These are phyloP conservation scores for Pseudocercospora fuligena DNA, from an alignment of 2,329 filamentous ascomycete species.

Conservation along the genomic window DNA sequence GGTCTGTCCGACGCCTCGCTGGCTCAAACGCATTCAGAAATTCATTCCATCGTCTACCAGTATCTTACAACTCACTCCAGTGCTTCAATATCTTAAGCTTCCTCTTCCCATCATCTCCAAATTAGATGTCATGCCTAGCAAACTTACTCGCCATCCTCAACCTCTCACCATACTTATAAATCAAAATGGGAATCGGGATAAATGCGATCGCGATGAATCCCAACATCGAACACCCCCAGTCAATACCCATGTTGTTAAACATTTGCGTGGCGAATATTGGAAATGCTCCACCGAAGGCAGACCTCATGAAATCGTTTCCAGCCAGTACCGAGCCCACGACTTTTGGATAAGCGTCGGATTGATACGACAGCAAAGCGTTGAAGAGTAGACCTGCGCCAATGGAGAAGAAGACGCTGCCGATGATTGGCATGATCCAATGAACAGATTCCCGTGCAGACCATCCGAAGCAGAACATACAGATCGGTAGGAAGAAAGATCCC, in stretches of 20 bases:
- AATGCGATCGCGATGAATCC: slow-evolving; percentile 45
- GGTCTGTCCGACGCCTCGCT: not conserved
- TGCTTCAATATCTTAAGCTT: not conserved
- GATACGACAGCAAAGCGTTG: slow-evolving; percentile 50
- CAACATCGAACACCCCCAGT: slow-evolving; percentile 44
- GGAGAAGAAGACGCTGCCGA: slow-evolving; percentile 38
- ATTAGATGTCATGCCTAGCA: slow-evolving; percentile 21
- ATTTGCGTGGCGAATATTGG: slow-evolving; percentile 45
- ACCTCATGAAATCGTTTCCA: slow-evolving; percentile 48
- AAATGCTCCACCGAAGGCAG: slow-evolving; percentile 46
- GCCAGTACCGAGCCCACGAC: slow-evolving; percentile 47
- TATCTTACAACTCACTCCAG: not conserved
- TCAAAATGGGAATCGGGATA: slow-evolving; percentile 47
- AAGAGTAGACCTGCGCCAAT: slow-evolving; percentile 49
- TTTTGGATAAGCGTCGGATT: slow-evolving; percentile 44
- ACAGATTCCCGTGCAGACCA: slow-evolving; percentile 40
- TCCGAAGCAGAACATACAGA: slow-evolving; percentile 50
- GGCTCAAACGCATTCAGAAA: slow-evolving; percentile 1
- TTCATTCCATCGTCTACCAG: not conserved
- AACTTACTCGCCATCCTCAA: slow-evolving; percentile 18
- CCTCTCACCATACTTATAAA: slow-evolving; percentile 36
- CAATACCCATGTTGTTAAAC: slow-evolving; percentile 42
- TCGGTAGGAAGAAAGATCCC: slow-evolving; percentile 44
- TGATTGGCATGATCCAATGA: slow-evolving; percentile 47
- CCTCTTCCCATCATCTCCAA: not conserved